Evolutionary conservation across 495 filamentous ascomycete genomes (phyloP), one percentile per base, ranked within the genome.

Genomic region (Talaromyces thailandensis): DNA sequence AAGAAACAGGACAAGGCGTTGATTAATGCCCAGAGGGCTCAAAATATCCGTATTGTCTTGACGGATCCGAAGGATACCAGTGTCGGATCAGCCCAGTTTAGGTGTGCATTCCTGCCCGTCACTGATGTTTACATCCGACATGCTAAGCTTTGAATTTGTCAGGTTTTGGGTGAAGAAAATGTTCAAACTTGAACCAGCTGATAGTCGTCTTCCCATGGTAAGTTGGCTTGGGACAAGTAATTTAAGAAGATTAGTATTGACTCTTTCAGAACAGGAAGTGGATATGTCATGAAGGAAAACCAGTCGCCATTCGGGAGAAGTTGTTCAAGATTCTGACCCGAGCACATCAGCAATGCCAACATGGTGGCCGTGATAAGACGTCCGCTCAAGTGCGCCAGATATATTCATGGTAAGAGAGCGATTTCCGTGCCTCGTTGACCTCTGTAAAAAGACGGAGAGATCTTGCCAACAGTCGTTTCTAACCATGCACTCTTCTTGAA

Each of bases 101-200:
- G 79, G 79, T 82, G 71, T 60, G 71, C 29, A 35, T 24, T 43
- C 43, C 23, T 63, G 25, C 58, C 35, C 64, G 23, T 18, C 37
- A 60, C 8, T 48, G 8, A 29, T 40, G 52, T 24, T 8, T 35
- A 18, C 8, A 21, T 56, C 23, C 8, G 53, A 16, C 12, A 23
- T 57, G 8, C 29, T 57, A 25, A 57, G 24, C 9, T 16, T 35
- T 31, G 18, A n/a, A 12, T 31, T 18, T 12, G 1, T 25, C 63
- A 82, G 82, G 35, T 84, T 84, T 63, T 85, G 82, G 82, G 81
- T 81, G 16, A 85, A 84, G 63, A 84, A 84, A 65, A 85, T 84
- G 82, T 85, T 85, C 68, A 79, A 79, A 55, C 72, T 84, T 51
- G 70, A 76, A 60, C 61, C 69, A 23, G 72, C 77, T 53, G 76